Evolutionary conservation across 2,329 filamentous ascomycete genomes (phyloP), one percentile per base, ranked within the genome.

Genomic region (Coniochaeta ligniaria): DNA sequence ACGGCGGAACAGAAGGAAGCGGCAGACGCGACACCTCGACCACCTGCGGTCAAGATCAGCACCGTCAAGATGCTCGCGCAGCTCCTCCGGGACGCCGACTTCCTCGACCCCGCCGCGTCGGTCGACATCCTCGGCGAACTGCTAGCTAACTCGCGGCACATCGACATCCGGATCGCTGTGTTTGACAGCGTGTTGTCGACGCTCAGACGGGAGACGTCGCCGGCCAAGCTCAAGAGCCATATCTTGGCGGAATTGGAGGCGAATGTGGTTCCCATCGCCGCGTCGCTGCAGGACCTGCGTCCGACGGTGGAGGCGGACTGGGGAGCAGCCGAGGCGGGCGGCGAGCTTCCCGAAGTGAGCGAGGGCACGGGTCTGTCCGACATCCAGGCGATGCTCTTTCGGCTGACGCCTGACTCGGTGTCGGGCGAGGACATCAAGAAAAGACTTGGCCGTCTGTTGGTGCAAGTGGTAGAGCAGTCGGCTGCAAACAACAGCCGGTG

Each of bases 41-140:
- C 43, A 9, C 14, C 43, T 7, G 8, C 17, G 17, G 11, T 76
- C 58, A 75, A 74, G 59, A 66, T 75, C 6, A 72, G 69, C 0
- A 75, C 73, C 0, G 65, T 76, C 57, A 74, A 75, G 58, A 73
- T 76, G 69, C 65, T 76, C n/a, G 70, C 71, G 0, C 70, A 73
- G 43, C 57, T 75, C 1, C 63, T 76, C 1, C 64, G 71, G 12
- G 64, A 67, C 3, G 70, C 66, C 5, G 60, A 65, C 1, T 71
- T 71, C 17, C 60, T 75, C 7, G 64, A 67, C 28, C 59, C 66
- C 9, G 36, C 56, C 12, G 66, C 64, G 0, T 63, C 72, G 0
- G 71, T 66, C 24, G 64, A 71, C 5, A 69, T 72, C 1, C 68
- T 76, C 2, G 56, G 63, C 3, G 52, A 61, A 0, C 65, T 76